These are phyloP conservation scores for Pichia kluyveri DNA, from an alignment of 805 yeast genomes.

Conservation along the genomic window DNA sequence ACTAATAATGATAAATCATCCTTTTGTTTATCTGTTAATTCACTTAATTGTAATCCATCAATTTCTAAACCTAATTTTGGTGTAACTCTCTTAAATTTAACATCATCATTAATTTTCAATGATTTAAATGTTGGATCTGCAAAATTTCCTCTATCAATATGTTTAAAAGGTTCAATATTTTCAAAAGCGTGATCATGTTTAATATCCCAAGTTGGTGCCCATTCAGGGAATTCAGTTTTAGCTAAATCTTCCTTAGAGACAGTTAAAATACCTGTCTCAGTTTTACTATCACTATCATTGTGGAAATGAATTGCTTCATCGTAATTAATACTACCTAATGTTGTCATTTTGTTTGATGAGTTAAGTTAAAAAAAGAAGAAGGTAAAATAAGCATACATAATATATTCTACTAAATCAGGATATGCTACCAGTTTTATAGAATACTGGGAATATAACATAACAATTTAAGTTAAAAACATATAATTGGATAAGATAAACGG, in stretches of 20 bases:
- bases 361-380: too few species aligned
- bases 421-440: too few species aligned
- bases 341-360: background rate
- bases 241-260: slow-evolving; percentile 6
- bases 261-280: slow-evolving; percentile 7
- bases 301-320: slow-evolving; percentile 10
- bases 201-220: slow-evolving; percentile 14
- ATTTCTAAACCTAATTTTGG: slow-evolving; percentile 69
- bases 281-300: slow-evolving; percentile 7
- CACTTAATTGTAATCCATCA: slow-evolving; percentile 49
- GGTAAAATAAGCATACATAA: too few species aligned
- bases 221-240: slow-evolving; percentile 7
- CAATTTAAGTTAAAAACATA: too few species aligned
- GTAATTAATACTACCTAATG: slow-evolving; percentile 1
- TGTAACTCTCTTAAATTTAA: slow-evolving; percentile 35
- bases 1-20: slow-evolving; percentile 63
- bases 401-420: too few species aligned
- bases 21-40: slow-evolving; percentile 42
- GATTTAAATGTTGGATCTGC: slow-evolving; percentile 52
- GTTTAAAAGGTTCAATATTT: slow-evolving; percentile 47
- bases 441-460: too few species aligned
- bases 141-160: slow-evolving; percentile 52
- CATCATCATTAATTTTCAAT: slow-evolving; percentile 30
- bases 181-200: slow-evolving; percentile 8
- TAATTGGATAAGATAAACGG: too few species aligned